These are phyloP conservation scores for Fusarium dlaminii DNA, from an alignment of 2,329 filamentous ascomycete species.

Conservation along the genomic window DNA sequence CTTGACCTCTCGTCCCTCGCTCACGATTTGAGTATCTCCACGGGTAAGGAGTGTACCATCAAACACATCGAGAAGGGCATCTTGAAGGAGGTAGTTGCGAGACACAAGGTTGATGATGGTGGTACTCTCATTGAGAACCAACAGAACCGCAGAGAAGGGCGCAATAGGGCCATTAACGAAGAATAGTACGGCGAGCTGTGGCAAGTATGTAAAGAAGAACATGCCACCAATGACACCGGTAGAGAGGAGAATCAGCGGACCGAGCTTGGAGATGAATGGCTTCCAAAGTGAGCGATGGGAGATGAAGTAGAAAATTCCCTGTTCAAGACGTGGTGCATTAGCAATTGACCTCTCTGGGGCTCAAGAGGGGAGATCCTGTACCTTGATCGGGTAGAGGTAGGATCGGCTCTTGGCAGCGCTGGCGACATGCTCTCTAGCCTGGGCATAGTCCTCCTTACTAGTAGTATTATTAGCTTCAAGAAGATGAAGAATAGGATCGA, in stretches of 20 bases:
- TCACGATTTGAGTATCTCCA: slow-evolving; percentile 69
- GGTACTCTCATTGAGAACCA: slow-evolving; percentile 72
- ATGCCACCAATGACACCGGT: slow-evolving; percentile 77
- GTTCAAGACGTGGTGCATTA: slow-evolving; percentile 18
- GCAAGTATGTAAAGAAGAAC: slow-evolving; percentile 88
- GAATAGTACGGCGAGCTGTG: slow-evolving; percentile 83
- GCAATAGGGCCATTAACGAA: slow-evolving; percentile 87
- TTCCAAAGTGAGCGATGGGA: slow-evolving; percentile 66
- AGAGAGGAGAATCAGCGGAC: slow-evolving; percentile 74
- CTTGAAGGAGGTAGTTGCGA: slow-evolving; percentile 79
- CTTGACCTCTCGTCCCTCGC: slow-evolving; percentile 78
- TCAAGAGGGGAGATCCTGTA: slow-evolving; percentile 38
- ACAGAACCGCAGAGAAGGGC: slow-evolving; percentile 74
- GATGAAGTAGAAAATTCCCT: slow-evolving; percentile 69
- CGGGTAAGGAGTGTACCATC: slow-evolving; percentile 73
- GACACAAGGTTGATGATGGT: slow-evolving; percentile 66
- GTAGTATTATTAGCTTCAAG: slow-evolving; percentile 12
- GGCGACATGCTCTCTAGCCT: slow-evolving; percentile 69
- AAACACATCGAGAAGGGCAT: slow-evolving; percentile 88
- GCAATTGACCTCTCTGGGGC: background rate
- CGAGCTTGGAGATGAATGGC: slow-evolving; percentile 64
- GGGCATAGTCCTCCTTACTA: slow-evolving; percentile 76
- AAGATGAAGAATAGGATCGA: background rate
- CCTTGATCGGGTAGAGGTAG: slow-evolving; percentile 87
- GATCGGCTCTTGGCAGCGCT: slow-evolving; percentile 79